Percentiles rank a stretch among this genome's conserved stretches.
phyloP scores from a whole-genome alignment of 2,329 filamentous ascomycete genomes.

The Colletotrichum graminicola region DNA sequence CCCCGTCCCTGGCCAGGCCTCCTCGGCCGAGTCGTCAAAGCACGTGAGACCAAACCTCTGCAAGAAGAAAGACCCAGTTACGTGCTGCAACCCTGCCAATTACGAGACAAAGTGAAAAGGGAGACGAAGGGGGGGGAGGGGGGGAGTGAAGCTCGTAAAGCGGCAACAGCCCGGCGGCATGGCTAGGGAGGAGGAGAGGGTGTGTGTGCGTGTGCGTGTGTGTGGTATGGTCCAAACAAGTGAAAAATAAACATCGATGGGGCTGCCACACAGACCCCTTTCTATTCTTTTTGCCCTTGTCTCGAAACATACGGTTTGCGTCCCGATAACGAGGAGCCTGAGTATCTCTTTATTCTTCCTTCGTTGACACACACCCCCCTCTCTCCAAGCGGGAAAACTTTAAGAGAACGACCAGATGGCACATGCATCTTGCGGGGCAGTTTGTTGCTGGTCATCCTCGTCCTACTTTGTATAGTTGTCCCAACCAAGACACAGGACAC shows the following conservation, averaged over 20 bases:
- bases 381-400: background rate
- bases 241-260: background rate
- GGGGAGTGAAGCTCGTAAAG: background rate
- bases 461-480: conserved; percentile 27
- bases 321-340: conserved; percentile 28
- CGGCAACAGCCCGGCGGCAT: background rate
- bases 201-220: background rate
- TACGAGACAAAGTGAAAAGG: background rate
- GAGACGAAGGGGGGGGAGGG: background rate
- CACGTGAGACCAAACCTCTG: background rate
- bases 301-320: conserved; percentile 16
- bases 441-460: background rate
- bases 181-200: background rate
- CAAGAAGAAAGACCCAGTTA: background rate
- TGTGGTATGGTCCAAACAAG: background rate
- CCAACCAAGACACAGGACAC: background rate
- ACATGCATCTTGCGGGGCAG: conserved; percentile 28
- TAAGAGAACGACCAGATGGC: conserved; percentile 34
- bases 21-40: conserved; percentile 1
- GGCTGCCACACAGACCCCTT: background rate
- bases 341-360: background rate
- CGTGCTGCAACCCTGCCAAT: background rate
- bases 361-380: background rate
- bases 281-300: background rate
- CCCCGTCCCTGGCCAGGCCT: background rate